Conservation (phyloP, 78 protist genomes). For the Parvularia atlantis region DNA sequence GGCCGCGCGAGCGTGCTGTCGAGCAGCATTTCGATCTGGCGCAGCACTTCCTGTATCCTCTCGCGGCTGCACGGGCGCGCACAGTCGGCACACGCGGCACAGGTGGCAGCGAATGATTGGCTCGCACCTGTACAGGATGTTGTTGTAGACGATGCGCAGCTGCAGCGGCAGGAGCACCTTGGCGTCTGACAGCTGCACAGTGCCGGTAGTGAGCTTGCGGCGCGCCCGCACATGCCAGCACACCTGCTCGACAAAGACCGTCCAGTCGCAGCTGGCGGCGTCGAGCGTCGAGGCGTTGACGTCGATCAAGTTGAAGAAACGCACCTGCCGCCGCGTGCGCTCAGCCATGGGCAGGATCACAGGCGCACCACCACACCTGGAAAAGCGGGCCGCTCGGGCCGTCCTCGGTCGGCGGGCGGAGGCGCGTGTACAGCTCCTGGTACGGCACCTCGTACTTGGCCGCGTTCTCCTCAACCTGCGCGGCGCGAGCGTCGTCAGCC, state of each 20-base stretch:
- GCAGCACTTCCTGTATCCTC: neutral
- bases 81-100: neutral
- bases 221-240: neutral
- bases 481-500: too few species aligned
- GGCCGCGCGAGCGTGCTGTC: too few species aligned
- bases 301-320: slow-evolving; percentile 16
- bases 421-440: neutral
- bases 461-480: slow-evolving; percentile 1
- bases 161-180: slow-evolving; percentile 16
- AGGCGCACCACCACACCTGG: neutral
- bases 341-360: neutral
- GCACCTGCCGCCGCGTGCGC: neutral
- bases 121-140: too few species aligned
- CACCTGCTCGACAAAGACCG: slow-evolving; percentile 18
- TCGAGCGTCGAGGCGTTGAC: slow-evolving; percentile 9
- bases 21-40: neutral
- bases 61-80: neutral
- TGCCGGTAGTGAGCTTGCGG: neutral
- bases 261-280: slow-evolving; percentile 16
- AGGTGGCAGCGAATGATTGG: neutral
- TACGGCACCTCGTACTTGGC: neutral
- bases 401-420: neutral
- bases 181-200: neutral
- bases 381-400: neutral
- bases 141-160: slow-evolving; percentile 3